Conservation (phyloP, 768 basidiomycete genomes). For the Sarcomyxa edulis region DNA sequence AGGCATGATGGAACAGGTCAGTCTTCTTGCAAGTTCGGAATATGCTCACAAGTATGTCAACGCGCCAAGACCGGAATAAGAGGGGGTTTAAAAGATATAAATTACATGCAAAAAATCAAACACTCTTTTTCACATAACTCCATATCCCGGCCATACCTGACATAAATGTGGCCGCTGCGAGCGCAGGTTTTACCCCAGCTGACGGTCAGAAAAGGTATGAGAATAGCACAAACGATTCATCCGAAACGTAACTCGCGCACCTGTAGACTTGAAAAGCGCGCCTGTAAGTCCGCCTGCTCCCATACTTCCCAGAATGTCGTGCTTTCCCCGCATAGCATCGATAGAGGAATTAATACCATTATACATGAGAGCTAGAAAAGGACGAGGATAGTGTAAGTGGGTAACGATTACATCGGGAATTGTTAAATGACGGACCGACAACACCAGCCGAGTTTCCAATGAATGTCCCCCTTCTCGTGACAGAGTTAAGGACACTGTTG, state of each 20-base stretch:
- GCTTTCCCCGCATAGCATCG: constrained; percentile 83
- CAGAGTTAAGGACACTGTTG: constrained; percentile 94
- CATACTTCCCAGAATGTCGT: constrained; percentile 90
- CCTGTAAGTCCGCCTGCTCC: constrained; percentile 88
- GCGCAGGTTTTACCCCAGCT: constrained; percentile 91
- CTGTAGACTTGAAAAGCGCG: constrained; percentile 88
- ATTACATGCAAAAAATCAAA: constrained; percentile 55
- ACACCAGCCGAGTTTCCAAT: constrained; percentile 98
- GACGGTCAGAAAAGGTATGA: constrained; percentile 34
- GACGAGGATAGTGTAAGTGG: constrained; percentile 22
- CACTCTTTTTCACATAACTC: constrained; percentile 90
- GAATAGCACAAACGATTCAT: constrained; percentile 23
- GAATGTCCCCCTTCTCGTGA: constrained; percentile 95
- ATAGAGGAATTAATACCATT: constrained; percentile 95
- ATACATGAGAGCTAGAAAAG: constrained; percentile 80
- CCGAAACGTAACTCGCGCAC: constrained; percentile 47
- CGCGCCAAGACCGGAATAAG: constrained; percentile 35
- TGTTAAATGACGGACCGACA: constrained; percentile 64
- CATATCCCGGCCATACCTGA: constrained; percentile 88
- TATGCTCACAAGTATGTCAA: constrained; percentile 36
- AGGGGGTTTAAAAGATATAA: constrained; percentile 46
- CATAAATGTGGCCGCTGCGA: constrained; percentile 85
- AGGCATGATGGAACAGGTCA: constrained; percentile 20
- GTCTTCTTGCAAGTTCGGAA: constrained; percentile 26
- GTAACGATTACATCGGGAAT: constrained; percentile 20